phyloP scores from a whole-genome alignment of 208 protist species.

The Crithidia acanthocephali region DNA sequence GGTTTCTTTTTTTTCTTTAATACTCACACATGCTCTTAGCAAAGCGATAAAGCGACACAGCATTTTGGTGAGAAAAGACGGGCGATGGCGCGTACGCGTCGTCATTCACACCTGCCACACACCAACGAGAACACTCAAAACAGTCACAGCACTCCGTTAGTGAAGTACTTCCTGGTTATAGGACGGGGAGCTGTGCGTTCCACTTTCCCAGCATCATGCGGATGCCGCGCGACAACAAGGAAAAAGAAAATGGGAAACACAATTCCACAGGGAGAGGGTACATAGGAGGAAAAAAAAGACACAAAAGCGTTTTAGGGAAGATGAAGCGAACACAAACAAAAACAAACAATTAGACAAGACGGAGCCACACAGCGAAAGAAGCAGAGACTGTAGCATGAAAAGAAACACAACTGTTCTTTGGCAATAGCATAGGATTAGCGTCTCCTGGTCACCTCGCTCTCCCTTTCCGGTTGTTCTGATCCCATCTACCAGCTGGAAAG shows the following conservation, averaged over 20 bases:
- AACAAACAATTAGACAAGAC: not conserved
- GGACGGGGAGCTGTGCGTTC: not conserved
- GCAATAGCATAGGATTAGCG: not conserved
- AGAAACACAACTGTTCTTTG: not conserved
- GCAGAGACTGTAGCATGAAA: not conserved
- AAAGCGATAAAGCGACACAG: not conserved
- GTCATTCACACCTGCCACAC: not conserved
- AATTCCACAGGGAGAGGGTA: not conserved
- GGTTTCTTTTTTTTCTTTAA: no score
- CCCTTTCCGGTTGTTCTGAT: not conserved
- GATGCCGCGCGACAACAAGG: not conserved
- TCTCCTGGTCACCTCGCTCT: not conserved
- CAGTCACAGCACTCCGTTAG: no score
- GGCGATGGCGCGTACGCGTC: not conserved
- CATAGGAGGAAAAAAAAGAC: not conserved
- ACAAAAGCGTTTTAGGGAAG: not conserved
- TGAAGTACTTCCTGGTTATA: no score
- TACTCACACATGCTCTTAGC: not conserved
- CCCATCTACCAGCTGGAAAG: not conserved
- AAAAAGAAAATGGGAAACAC: not conserved
- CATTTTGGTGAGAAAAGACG: not conserved
- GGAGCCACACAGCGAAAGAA: not conserved
- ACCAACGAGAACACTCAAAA: not conserved
- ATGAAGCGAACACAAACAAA: slow-evolving; percentile 1
- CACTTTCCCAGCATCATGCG: not conserved